Evolutionary conservation across 805 yeast species (phyloP), one percentile per base, ranked within the genome.

Genomic region (Starmerella powellii): DNA sequence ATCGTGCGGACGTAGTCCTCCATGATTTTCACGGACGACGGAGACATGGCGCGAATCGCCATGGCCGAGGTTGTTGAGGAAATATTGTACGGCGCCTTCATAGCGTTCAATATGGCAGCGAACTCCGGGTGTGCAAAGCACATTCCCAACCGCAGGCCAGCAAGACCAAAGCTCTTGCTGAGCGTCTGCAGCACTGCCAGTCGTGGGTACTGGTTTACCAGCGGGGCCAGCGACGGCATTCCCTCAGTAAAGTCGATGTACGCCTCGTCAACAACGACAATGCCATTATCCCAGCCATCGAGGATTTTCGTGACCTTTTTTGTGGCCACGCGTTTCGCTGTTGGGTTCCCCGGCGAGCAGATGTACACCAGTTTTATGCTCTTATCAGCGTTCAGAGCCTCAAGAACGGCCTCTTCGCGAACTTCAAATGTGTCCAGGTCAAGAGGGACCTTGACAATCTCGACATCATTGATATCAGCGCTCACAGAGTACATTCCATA

Each of bases 311-410:
- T 63, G 31, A 86, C 64, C 32, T 73, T 64, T 0, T 57, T 59
- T 6, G 70, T 65, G 16, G 71, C 65, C 34, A 88, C 59, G 36
- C 73, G 63, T 24, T 74, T 71, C 10, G 80, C 95, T 0, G 98
- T 88, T 29, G 98, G 98, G 60, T 91, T 91, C 30, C 98, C 98
- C 10, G 98, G 98, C 1, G 96, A 82, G 13, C 97, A 88, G 48
- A 88, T 64, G 58, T 84, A 88, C 2, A 81, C 68, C 45, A 91
- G 56, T 56, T 86, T 87, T 53, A 88, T 80, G 3, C 61, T 39
- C 0, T 74, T 60, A 52, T 88, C 95, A 0, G 57, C 56, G 6
- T 58, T 48, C 18, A 88, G 62, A 2, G 70, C 63, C 10, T 66
- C 60, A n/a, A 72, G 53, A 35, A 87, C 73, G 11, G 64, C 67